phyloP scores from a whole-genome alignment of 1,284 basidiomycete genomes.

The Puccinia brachypodii region DNA sequence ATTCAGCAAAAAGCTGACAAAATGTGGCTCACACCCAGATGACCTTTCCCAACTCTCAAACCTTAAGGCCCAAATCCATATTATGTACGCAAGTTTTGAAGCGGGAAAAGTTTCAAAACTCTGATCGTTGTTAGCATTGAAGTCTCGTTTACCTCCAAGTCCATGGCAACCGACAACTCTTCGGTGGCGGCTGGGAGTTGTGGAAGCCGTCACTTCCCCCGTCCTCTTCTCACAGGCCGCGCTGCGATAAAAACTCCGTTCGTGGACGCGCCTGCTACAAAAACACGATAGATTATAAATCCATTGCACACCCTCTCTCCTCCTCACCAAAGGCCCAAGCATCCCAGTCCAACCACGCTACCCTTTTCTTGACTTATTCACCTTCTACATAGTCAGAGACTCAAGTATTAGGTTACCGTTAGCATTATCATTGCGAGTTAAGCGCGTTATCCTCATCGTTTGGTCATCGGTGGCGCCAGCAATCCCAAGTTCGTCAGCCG shows the following conservation, averaged over 20 bases:
- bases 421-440: slow-evolving; percentile 15
- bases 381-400: slow-evolving; percentile 29
- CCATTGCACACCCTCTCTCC: background rate
- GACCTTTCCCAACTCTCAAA: background rate
- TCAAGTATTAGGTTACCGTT: slow-evolving; percentile 10
- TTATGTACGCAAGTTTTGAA: background rate
- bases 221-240: background rate
- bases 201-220: background rate
- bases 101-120: background rate
- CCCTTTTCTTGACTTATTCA: slow-evolving; percentile 20
- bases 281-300: background rate
- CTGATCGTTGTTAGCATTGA: background rate
- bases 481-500: slow-evolving; percentile 5
- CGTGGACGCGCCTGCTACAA: background rate
- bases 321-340: background rate
- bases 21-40: background rate
- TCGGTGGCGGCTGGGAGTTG: background rate
- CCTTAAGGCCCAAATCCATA: background rate
- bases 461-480: background rate
- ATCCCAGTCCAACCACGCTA: background rate
- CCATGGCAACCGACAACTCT: background rate
- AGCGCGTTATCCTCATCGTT: slow-evolving; percentile 26
- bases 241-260: background rate
- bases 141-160: background rate
- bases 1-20: background rate